A percentile compares a stretch with the other conserved stretches of the same genome.
phyloP scores from a whole-genome alignment of 176 grass and related monocot species.

The Tillandsia leiboldiana region DNA sequence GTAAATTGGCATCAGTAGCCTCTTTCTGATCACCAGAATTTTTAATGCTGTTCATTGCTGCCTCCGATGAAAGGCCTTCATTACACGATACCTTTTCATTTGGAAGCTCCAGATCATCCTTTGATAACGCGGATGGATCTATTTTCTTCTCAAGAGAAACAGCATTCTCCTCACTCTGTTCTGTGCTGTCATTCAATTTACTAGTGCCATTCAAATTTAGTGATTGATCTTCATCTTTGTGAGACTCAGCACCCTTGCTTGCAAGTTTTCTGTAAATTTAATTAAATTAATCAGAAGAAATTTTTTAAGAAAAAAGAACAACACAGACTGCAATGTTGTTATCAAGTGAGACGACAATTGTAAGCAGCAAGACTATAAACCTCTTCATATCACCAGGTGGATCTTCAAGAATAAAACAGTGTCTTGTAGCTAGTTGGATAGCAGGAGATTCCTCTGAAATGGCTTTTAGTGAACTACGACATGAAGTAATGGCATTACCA shows the following conservation, averaged over 20 bases:
- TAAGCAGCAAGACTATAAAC: slow-evolving; percentile 22
- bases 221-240: slow-evolving; percentile 31
- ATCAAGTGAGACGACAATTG: not conserved
- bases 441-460: slow-evolving; percentile 70
- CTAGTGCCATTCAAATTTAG: slow-evolving; percentile 27
- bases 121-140: slow-evolving; percentile 23
- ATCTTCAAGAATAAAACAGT: slow-evolving; percentile 90
- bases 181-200: slow-evolving; percentile 26
- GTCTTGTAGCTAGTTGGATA: slow-evolving; percentile 82
- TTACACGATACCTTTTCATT: slow-evolving; percentile 23
- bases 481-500: slow-evolving; percentile 47
- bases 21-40: slow-evolving; percentile 35
- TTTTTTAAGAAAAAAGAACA: not conserved
- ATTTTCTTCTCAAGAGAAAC: slow-evolving; percentile 32
- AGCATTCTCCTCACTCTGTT: slow-evolving; percentile 27
- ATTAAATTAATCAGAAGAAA: slow-evolving; percentile 1
- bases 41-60: slow-evolving; percentile 13
- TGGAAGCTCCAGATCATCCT: slow-evolving; percentile 27
- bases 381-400: slow-evolving; percentile 71
- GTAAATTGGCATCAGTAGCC: slow-evolving; percentile 20
- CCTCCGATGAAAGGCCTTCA: slow-evolving; percentile 13
- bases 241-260: slow-evolving; percentile 37
- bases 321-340: not conserved
- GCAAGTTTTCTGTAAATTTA: slow-evolving; percentile 31
- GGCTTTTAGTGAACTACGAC: slow-evolving; percentile 81